Evolutionary conservation across 257 asterid species (phyloP).

Genomic region (Osmanthus fragrans): DNA sequence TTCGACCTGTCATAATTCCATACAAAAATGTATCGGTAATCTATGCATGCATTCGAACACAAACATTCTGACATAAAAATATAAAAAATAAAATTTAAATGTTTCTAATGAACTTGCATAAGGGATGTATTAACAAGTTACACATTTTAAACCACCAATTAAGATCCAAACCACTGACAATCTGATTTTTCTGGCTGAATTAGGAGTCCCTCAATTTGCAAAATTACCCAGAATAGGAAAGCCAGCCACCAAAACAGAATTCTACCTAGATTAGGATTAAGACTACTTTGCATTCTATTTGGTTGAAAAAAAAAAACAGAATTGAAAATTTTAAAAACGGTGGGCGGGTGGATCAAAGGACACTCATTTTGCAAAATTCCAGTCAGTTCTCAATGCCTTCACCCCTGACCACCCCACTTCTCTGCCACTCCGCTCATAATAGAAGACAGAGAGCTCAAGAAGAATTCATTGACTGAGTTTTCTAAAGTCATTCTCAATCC

Average conservation of each 20-base stretch:
- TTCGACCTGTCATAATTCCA: conserved; percentile 52
- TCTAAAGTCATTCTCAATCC: no score
- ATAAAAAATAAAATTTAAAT: not conserved
- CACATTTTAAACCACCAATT: no score
- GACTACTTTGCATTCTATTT: no score
- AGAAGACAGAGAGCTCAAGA: not conserved
- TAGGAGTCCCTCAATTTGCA: not conserved
- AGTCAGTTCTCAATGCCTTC: not conserved
- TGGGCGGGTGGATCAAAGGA: not conserved
- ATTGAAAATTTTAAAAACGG: no score
- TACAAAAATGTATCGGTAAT: not conserved
- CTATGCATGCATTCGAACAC: not conserved
- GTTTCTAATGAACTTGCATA: not conserved
- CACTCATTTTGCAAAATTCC: not conserved
- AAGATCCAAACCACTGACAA: not conserved
- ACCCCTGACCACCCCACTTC: not conserved
- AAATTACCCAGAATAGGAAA: not conserved
- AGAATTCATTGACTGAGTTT: not conserved
- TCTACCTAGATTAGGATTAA: not conserved
- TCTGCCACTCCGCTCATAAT: not conserved
- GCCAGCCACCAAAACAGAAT: not conserved
- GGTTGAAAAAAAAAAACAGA: no score
- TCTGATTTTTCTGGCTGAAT: not conserved
- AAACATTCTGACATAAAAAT: not conserved
- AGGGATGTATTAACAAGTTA: not conserved